A percentile compares a stretch with the other conserved stretches of the same genome.
phyloP scores from a whole-genome alignment of 2,329 filamentous ascomycete species.

The Aspergillus luchuensis region DNA sequence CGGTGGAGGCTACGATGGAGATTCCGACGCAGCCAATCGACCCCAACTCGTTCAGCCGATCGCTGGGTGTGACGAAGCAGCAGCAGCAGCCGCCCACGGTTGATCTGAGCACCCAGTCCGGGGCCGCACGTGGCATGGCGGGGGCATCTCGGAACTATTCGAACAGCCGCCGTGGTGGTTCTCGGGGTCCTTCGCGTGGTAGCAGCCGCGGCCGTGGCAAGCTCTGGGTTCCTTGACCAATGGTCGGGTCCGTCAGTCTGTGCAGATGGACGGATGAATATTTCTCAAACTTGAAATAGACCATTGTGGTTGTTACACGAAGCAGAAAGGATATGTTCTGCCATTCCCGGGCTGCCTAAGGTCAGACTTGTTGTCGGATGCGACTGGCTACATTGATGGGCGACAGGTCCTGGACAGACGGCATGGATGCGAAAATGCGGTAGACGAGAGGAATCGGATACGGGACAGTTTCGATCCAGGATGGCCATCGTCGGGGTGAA shows the following conservation, averaged over 20 bases:
- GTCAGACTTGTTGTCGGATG: conserved; percentile 21
- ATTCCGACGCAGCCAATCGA: conserved; percentile 52
- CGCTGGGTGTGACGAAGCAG: conserved; percentile 35
- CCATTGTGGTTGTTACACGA: conserved; percentile 24
- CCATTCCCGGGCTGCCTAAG: conserved; percentile 21
- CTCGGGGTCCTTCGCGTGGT: conserved; percentile 39
- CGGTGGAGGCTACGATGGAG: conserved; percentile 39
- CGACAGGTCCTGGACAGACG: conserved; percentile 20
- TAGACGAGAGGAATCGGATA: conserved; percentile 21
- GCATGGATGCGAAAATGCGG: conserved; percentile 17
- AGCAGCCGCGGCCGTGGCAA: conserved; percentile 45
- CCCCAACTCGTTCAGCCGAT: conserved; percentile 51
- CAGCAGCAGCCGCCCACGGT: conserved; percentile 25
- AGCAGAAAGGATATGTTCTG: conserved; percentile 21
- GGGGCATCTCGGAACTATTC: conserved; percentile 36
- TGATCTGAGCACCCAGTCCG: conserved; percentile 37
- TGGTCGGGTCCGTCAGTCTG: conserved; percentile 18
- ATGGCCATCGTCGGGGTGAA: conserved; percentile 13
- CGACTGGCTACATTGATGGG: conserved; percentile 22
- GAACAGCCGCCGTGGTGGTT: conserved; percentile 37
- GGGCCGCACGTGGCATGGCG: conserved; percentile 37
- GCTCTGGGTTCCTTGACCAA: conserved; percentile 48
- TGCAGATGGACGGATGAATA: conserved; percentile 25
- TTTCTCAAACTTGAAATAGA: conserved; percentile 23
- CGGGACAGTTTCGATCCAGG: conserved; percentile 19